Conservation (phyloP, 768 basidiomycete species). For the Collybia nuda region DNA sequence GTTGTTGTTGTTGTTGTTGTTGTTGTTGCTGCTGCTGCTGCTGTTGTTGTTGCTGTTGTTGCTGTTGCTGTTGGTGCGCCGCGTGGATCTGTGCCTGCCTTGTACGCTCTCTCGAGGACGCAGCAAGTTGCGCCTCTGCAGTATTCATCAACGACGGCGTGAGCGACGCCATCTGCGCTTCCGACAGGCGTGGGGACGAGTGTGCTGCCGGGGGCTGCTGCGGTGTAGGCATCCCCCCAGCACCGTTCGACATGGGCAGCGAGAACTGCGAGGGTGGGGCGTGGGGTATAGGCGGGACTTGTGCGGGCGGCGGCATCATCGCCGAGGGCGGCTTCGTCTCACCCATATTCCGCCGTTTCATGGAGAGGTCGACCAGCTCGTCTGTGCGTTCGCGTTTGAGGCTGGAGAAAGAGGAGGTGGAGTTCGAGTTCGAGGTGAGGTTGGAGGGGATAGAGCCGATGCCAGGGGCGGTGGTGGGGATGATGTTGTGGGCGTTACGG, state of each 20-base stretch:
- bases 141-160: conserved; percentile 17
- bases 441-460: neutral
- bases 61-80: conserved; percentile 32
- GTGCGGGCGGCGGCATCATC: conserved; percentile 41
- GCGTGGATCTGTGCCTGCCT: conserved; percentile 35
- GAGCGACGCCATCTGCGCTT: conserved; percentile 13
- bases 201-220: conserved; percentile 11
- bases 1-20: conserved; percentile 18
- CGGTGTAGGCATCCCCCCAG: neutral
- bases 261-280: conserved; percentile 7
- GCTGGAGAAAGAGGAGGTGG: conserved; percentile 15
- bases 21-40: conserved; percentile 19
- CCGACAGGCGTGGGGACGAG: conserved; percentile 19
- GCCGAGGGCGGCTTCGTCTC: conserved; percentile 44
- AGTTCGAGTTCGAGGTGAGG: neutral
- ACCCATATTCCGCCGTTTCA: conserved; percentile 72
- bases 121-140: conserved; percentile 34
- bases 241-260: conserved; percentile 11
- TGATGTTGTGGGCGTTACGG: conserved; percentile 33
- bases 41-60: conserved; percentile 17
- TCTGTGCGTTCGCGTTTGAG: conserved; percentile 67
- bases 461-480: conserved; percentile 9
- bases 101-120: conserved; percentile 28
- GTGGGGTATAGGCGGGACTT: conserved; percentile 22
- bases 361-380: conserved; percentile 40